These are phyloP conservation scores for Lentinus tigrinus DNA, from an alignment of 768 basidiomycete genomes.

Conservation along the genomic window DNA sequence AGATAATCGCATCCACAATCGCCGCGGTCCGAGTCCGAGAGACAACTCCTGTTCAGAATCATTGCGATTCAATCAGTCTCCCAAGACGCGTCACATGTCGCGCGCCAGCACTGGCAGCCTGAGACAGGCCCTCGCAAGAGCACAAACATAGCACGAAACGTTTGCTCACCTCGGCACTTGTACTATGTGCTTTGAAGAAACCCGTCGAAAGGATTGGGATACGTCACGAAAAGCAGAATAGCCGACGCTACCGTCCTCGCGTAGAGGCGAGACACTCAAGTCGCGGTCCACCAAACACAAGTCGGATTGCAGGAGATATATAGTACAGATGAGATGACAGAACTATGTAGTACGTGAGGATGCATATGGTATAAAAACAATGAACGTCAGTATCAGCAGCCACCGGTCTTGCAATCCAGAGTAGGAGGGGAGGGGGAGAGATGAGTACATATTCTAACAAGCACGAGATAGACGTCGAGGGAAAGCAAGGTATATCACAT, in stretches of 20 bases:
- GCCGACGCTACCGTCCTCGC: too few relatives aligned
- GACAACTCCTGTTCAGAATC: background rate
- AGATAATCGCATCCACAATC: conserved; percentile 5
- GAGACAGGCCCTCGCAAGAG: too few relatives aligned
- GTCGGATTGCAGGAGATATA: background rate
- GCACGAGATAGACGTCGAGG: background rate
- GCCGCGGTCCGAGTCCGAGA: too few relatives aligned
- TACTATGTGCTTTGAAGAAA: too few relatives aligned
- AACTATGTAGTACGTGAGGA: background rate
- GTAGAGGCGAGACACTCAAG: background rate
- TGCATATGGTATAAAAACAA: background rate
- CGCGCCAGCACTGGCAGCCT: too few relatives aligned
- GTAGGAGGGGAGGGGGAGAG: background rate
- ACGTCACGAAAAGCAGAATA: too few relatives aligned
- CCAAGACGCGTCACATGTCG: too few relatives aligned
- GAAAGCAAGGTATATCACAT: background rate
- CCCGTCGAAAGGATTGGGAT: too few relatives aligned
- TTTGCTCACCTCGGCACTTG: too few relatives aligned
- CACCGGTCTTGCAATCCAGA: background rate
- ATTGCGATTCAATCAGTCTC: background rate
- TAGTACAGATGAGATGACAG: background rate
- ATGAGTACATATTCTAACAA: background rate
- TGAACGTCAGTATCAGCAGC: background rate
- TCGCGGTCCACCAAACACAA: background rate
- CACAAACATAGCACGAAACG: too few relatives aligned